Conservation (phyloP, 169 alveolate genomes). For the Plasmodium cynomolgi region DNA sequence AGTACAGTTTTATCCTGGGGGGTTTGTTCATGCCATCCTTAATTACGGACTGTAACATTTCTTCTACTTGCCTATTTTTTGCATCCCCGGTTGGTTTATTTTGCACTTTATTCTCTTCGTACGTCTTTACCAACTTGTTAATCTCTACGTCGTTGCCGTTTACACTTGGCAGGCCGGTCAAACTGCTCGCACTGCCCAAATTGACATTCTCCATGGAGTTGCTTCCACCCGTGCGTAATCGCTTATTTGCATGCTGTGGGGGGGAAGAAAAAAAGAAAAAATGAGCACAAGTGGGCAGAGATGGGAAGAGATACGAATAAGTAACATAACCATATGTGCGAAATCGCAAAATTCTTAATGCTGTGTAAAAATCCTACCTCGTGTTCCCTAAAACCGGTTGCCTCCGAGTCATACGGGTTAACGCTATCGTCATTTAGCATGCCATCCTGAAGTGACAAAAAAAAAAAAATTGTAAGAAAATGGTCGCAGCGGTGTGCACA, state of each 20-base stretch:
- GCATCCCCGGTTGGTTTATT: background rate
- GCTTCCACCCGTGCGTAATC: slow-evolving; percentile 21
- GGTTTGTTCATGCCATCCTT: slow-evolving; percentile 30
- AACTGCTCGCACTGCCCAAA: background rate
- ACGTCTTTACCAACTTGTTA: slow-evolving; percentile 24
- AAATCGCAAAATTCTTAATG: background rate
- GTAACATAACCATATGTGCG: background rate
- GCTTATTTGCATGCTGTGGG: slow-evolving; percentile 36
- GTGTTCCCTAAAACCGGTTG: slow-evolving; percentile 1
- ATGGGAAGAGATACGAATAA: background rate
- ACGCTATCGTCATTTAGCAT: slow-evolving; percentile 1
- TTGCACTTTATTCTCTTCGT: slow-evolving; percentile 12
- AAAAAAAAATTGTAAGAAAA: no score
- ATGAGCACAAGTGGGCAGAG: background rate
- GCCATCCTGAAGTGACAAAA: slow-evolving; percentile 15
- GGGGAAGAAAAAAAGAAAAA: background rate
- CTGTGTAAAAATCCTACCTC: slow-evolving; percentile 18
- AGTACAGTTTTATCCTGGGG: slow-evolving; percentile 60
- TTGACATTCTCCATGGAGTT: slow-evolving; percentile 8
- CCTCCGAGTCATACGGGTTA: slow-evolving; percentile 31
- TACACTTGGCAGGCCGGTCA: background rate
- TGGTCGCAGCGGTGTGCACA: background rate
- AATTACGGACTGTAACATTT: slow-evolving; percentile 14
- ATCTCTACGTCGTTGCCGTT: background rate
- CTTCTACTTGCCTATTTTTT: slow-evolving; percentile 36